phyloP scores from a whole-genome alignment of 163 green algal species.

The Trebouxiophyceae sp. region DNA sequence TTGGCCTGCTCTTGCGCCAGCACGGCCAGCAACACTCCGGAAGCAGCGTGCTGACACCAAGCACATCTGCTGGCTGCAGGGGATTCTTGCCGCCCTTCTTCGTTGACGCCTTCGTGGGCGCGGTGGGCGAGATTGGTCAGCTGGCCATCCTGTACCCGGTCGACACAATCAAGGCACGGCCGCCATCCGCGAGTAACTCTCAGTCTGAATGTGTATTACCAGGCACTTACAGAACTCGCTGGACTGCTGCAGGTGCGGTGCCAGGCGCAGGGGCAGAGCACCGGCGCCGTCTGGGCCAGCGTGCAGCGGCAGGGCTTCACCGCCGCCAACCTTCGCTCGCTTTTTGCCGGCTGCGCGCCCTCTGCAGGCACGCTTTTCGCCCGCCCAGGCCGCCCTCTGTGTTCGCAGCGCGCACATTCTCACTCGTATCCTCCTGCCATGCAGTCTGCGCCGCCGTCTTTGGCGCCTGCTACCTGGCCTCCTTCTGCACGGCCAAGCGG shows the following conservation, averaged over 20 bases:
- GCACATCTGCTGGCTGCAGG: no score
- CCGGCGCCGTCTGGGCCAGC: conserved; percentile 24
- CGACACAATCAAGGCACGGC: conserved; percentile 58
- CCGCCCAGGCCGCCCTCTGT: no score
- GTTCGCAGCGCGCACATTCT: no score
- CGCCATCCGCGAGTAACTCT: neutral
- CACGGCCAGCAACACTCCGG: no score
- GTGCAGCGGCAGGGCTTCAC: conserved; percentile 19
- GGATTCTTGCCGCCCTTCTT: conserved; percentile 16
- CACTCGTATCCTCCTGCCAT: no score
- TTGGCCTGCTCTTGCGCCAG: no score
- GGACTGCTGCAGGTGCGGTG: conserved; percentile 47
- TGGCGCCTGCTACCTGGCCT: conserved; percentile 53
- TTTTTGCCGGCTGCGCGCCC: conserved; percentile 53
- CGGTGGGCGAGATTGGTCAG: conserved; percentile 52
- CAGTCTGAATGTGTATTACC: neutral
- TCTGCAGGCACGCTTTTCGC: conserved; percentile 2
- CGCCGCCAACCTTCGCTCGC: conserved; percentile 6
- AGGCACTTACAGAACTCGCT: neutral
- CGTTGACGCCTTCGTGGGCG: conserved; percentile 57
- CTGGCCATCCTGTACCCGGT: conserved; percentile 58
- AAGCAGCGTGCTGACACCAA: no score
- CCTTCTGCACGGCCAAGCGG: conserved; percentile 40
- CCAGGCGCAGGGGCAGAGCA: conserved; percentile 33
- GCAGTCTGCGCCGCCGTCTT: conserved; percentile 44